Percentiles rank a stretch among this genome's conserved stretches.
phyloP scores from a whole-genome alignment of 129 eudicot species.

The Deinandra increscens region DNA sequence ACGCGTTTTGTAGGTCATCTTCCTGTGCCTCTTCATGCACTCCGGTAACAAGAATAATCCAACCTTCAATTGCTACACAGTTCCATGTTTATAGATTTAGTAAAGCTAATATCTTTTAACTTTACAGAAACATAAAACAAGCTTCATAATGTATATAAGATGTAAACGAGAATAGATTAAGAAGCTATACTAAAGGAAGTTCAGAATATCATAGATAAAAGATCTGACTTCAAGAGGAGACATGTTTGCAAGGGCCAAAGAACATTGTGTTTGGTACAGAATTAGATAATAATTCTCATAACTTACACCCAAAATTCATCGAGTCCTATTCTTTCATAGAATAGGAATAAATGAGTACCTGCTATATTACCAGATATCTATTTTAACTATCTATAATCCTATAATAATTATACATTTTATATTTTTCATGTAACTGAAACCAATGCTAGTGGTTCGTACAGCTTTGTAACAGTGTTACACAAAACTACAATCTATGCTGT shows the following conservation, averaged over 20 bases:
- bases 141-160: slow-evolving; percentile 11
- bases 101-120: not conserved
- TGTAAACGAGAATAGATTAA: slow-evolving; percentile 7
- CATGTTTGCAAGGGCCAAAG: not conserved
- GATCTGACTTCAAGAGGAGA: not conserved
- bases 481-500: not conserved
- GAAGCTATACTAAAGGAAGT: not conserved
- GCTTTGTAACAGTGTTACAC: too few species aligned
- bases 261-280: not conserved
- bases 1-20: slow-evolving; percentile 84
- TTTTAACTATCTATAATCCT: not conserved
- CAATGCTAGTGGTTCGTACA: not conserved
- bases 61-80: slow-evolving; percentile 86
- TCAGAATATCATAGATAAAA: not conserved
- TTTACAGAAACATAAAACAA: slow-evolving; percentile 5
- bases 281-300: not conserved
- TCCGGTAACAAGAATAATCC: slow-evolving; percentile 95
- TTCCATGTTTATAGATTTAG: slow-evolving; percentile 26
- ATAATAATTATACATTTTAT: not conserved
- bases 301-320: not conserved
- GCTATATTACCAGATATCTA: not conserved
- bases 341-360: not conserved
- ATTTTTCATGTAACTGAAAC: not conserved
- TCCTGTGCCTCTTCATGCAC: slow-evolving; percentile 98
- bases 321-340: not conserved